A percentile compares a stretch with the other conserved stretches of the same genome.
These are phyloP conservation scores for Cylindrotheca closterium DNA, from an alignment of 108 stramenopile species.

Conservation along the genomic window DNA sequence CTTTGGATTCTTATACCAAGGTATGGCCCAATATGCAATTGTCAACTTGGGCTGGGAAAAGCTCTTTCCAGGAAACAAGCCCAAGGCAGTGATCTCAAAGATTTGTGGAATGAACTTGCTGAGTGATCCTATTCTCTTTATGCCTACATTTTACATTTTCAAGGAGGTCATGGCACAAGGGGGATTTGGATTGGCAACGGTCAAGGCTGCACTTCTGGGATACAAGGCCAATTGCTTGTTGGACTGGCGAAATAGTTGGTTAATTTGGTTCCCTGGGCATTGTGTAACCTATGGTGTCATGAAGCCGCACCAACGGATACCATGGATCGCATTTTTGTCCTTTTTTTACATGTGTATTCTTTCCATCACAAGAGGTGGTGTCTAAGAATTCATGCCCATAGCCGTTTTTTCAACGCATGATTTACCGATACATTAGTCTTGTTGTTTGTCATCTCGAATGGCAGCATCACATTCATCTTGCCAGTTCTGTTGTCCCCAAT, in stretches of 20 bases:
- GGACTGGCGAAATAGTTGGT: slow-evolving; percentile 41
- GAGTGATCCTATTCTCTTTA: slow-evolving; percentile 32
- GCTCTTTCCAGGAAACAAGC: slow-evolving; percentile 27
- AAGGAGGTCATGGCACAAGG: slow-evolving; percentile 9
- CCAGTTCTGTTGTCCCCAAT: slow-evolving; percentile 16
- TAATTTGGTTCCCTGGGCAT: slow-evolving; percentile 44
- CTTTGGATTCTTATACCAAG: slow-evolving; percentile 40
- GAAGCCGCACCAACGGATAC: slow-evolving; percentile 33
- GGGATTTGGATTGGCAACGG: background rate
- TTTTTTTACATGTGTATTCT: slow-evolving; percentile 39
- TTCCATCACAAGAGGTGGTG: slow-evolving; percentile 25
- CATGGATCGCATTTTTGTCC: slow-evolving; percentile 35
- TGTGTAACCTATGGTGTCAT: slow-evolving; percentile 37
- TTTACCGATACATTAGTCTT: background rate
- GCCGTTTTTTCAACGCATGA: background rate
- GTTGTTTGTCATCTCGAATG: background rate
- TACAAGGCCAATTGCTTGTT: slow-evolving; percentile 32
- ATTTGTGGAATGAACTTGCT: slow-evolving; percentile 35
- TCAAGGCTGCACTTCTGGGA: slow-evolving; percentile 17
- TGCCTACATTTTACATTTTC: slow-evolving; percentile 42
- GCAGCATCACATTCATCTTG: slow-evolving; percentile 11
- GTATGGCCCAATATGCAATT: slow-evolving; percentile 31
- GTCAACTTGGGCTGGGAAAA: slow-evolving; percentile 35
- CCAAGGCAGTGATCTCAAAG: slow-evolving; percentile 16
- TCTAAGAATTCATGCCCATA: background rate